Evolutionary conservation across 768 basidiomycete species (phyloP).

Genomic region (Bullera alba): DNA sequence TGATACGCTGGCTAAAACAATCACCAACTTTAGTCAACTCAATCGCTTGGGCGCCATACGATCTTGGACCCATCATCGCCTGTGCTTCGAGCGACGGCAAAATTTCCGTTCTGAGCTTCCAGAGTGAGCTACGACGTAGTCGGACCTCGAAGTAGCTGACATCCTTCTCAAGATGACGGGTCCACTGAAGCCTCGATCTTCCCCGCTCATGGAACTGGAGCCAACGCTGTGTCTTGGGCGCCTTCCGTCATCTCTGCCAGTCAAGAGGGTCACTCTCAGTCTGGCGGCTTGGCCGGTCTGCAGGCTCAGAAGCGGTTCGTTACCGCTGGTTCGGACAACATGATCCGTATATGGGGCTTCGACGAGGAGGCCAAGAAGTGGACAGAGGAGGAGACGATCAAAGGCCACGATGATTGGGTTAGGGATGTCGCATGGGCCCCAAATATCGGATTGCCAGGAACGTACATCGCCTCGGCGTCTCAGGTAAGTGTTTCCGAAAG

Average conservation of each 20-base stretch:
- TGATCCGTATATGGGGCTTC: constrained; percentile 90
- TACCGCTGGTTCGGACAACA: constrained; percentile 90
- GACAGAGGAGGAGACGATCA: constrained; percentile 81
- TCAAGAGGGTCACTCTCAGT: background rate
- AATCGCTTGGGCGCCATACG: constrained; percentile 98
- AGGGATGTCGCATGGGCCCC: constrained; percentile 99
- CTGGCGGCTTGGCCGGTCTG: constrained; percentile 7
- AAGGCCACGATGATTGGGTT: constrained; percentile 95
- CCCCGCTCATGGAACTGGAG: constrained; percentile 90
- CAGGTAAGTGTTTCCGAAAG: constrained; percentile 57
- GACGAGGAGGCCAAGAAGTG: constrained; percentile 80
- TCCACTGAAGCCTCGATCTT: constrained; percentile 94
- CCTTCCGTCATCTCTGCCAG: constrained; percentile 75
- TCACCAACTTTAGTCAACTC: constrained; percentile 69
- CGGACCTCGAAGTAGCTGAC: too few species aligned
- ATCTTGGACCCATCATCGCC: constrained; percentile 90
- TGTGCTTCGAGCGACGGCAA: constrained; percentile 97
- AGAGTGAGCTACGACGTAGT: constrained; percentile 57
- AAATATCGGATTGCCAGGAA: constrained; percentile 86
- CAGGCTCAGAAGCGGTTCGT: constrained; percentile 84
- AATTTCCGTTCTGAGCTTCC: constrained; percentile 91
- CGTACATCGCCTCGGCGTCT: constrained; percentile 91
- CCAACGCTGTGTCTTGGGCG: constrained; percentile 96
- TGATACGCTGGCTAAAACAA: background rate
- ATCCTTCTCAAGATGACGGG: constrained; percentile 70